Base-by-base conservation (phyloP, 495 filamentous ascomycete species). In the Cladorrhinum samala region DNA sequence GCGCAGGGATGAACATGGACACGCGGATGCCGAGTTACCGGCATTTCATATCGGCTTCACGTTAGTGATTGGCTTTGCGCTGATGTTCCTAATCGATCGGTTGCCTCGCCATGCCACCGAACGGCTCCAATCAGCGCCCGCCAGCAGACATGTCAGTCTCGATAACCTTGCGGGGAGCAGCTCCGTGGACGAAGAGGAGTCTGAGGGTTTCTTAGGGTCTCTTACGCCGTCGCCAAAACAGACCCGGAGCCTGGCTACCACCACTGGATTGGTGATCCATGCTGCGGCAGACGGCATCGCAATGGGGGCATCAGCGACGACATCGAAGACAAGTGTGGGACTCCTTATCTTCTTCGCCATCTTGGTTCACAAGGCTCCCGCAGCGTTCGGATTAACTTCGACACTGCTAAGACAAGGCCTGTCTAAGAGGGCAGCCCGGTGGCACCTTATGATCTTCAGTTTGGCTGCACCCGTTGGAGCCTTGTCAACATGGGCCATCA, bases 31-130 rank as follows among this genome's bases (percentile, higher is more conserved):
- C 17, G 73, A 75, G 30, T 65, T 79, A 4, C 71, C 77, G 17
- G 80, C 77, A 0, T 78, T 80, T 54, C 76, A 78, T 52, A 87
- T 97, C 47, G 94, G 94, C 11, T 72, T 96, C 47, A 86, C 92
- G 1, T 72, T 98, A 13, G 83, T 95, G 53, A 73, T 87, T 18
- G 93, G 93, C 9, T 98, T 98, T 70, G 83, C 95, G 54, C 75
- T 98, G 52, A 98, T 98, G 93, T 96, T 94, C 66, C 82, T 98
- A 9, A 85, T 98, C 66, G 94, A 97, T 66, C 87, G 87, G 46
- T 72, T 96, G 7, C 91, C 93, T 23, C 81, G 83, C 49, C 83
- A 88, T 64, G 79, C 83, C 40, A 74, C 78, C 1, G 76, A 77
- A 42, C 67, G 70, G 68, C 60, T 77, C 60, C 69, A 82, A 73